Base-by-base conservation (phyloP, 1,284 basidiomycete genomes). In the Pyrrhoderma noxium region DNA sequence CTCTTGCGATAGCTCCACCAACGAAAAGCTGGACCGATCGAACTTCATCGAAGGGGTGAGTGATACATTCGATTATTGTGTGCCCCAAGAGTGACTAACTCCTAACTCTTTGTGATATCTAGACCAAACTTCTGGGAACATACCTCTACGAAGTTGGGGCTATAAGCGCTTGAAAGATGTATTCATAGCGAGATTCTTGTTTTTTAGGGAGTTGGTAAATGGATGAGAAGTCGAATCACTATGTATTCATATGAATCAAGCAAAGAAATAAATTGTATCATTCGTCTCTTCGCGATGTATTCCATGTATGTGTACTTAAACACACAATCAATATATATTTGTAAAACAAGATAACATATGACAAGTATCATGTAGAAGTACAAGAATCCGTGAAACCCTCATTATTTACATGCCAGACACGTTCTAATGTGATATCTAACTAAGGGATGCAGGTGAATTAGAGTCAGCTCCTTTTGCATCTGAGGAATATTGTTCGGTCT, bases 21-120 rank as follows among this genome's bases (percentile, higher is more conserved):
- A 96, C 68, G 95, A 99, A 75, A 99, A 99, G 70, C 74, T 99
- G 49, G 94, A 99, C 69, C 76, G 78, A 46, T 84, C 82, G 54
- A 99, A 99, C 75, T 98, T 88, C 71, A 89, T 98, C 61, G 77
- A 92, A 67, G 93, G 93, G 59, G 88, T 85, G 64, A 58, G 81
- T 69, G 14, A 49, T 25, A 14, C 47, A 47, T 47, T 47, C 37
- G 16, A 19, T 18, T 36, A 8, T 13, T 37, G 14, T 19, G 8
- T 16, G 2, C 35, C n/a, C 11, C 41, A 16, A 9, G 36, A 19
- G 11, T 49, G 3, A 1, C n/a, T 39, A 51, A 18, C 53, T 58
- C 41, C 38, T 55, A 40, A 21, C 18, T 34, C 9, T 23, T 21
- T 45, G 5, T 40, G 5, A 40, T 37, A 58, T 46, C 19, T 40